These are phyloP conservation scores for Magnolia changhungtana DNA, from an alignment of 164 flowering plant species.

Conservation along the genomic window DNA sequence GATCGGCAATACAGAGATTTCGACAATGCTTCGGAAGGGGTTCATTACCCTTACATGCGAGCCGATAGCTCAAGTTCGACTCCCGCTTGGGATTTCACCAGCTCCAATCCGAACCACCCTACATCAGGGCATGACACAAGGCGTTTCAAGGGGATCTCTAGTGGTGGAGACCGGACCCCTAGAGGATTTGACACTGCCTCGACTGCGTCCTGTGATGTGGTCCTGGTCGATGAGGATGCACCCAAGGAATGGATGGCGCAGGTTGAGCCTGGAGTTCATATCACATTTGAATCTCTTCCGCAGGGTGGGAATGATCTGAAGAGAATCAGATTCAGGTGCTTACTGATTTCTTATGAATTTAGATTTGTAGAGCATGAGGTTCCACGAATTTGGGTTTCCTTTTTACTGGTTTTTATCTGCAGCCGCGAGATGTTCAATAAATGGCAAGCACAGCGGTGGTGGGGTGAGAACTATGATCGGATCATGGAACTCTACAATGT, in stretches of 20 bases:
- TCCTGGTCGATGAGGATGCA: slow-evolving; percentile 68
- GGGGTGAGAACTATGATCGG: slow-evolving; percentile 96
- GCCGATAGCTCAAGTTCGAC: slow-evolving; percentile 80
- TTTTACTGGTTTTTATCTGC: slow-evolving; percentile 12
- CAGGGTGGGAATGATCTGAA: slow-evolving; percentile 90
- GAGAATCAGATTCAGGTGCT: slow-evolving; percentile 87
- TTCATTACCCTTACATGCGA: slow-evolving; percentile 53
- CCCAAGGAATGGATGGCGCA: slow-evolving; percentile 98
- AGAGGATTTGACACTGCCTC: slow-evolving; percentile 41
- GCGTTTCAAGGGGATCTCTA: slow-evolving; percentile 38
- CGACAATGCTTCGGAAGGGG: slow-evolving; percentile 78
- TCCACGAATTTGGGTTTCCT: neutral
- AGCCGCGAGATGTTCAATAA: slow-evolving; percentile 98
- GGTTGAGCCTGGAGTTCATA: slow-evolving; percentile 98
- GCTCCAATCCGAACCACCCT: slow-evolving; percentile 22
- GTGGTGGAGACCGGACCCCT: slow-evolving; percentile 46
- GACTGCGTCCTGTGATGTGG: slow-evolving; percentile 47
- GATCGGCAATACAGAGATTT: slow-evolving; percentile 63
- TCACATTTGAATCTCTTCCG: slow-evolving; percentile 91
- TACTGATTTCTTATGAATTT: neutral
- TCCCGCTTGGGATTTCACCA: slow-evolving; percentile 87
- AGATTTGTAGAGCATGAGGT: neutral
- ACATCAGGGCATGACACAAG: neutral
- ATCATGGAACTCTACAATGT: slow-evolving; percentile 97
- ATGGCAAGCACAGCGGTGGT: slow-evolving; percentile 98